Conservation (phyloP, 495 filamentous ascomycete species). For the Penicillium roqueforti region DNA sequence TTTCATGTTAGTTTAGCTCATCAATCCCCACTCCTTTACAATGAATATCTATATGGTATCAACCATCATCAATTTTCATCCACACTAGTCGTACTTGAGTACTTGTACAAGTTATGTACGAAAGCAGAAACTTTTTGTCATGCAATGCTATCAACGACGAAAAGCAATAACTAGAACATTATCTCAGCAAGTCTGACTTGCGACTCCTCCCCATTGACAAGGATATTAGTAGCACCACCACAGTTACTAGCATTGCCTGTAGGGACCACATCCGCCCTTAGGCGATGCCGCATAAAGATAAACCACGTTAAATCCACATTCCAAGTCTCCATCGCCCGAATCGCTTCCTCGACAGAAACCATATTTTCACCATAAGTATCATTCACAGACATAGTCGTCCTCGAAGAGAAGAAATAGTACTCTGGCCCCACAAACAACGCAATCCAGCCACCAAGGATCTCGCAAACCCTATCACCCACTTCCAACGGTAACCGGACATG, state of each 20-base stretch:
- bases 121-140: neutral
- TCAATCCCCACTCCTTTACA: constrained; percentile 26
- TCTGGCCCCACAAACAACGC: constrained; percentile 33
- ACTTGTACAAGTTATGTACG: neutral
- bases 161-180: constrained; percentile 23
- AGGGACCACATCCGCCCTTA: neutral
- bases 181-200: constrained; percentile 28
- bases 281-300: constrained; percentile 29
- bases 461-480: constrained; percentile 38
- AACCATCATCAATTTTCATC: neutral
- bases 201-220: constrained; percentile 11
- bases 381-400: neutral
- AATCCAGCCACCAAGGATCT: constrained; percentile 39
- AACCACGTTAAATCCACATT: constrained; percentile 48
- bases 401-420: constrained; percentile 27
- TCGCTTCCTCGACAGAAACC: constrained; percentile 26
- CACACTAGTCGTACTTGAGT: neutral
- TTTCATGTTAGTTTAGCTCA: constrained; percentile 20
- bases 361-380: neutral
- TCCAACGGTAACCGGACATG: constrained; percentile 38
- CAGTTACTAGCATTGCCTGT: neutral
- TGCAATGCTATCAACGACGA: neutral
- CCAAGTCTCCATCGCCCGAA: constrained; percentile 43
- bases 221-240: neutral
- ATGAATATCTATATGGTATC: constrained; percentile 1